Percentiles rank a stretch among this genome's conserved stretches.
Evolutionary conservation across 1,139 yeast species (phyloP).

Genomic region (Taphrina wiesneri): DNA sequence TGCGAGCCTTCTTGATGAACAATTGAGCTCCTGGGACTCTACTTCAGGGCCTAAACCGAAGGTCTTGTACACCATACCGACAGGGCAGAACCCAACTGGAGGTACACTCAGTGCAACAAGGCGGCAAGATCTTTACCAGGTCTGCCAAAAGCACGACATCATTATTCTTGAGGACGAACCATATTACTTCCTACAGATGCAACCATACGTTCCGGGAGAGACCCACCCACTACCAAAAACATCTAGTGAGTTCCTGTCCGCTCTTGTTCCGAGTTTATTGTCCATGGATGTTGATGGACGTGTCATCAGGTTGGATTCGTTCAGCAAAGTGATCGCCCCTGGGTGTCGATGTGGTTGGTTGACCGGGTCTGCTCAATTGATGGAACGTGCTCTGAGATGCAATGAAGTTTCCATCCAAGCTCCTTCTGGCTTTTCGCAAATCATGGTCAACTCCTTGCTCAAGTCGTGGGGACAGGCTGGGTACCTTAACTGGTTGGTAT

Average conservation of each 20-base stretch:
- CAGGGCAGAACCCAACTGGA: conserved; percentile 97
- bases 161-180: conserved; percentile 90
- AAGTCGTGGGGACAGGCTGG: conserved; percentile 75
- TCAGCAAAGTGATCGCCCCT: conserved; percentile 91
- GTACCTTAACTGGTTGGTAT: conserved; percentile 84
- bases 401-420: conserved; percentile 83
- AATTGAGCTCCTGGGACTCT: conserved; percentile 66
- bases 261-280: conserved; percentile 75
- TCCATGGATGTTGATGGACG: conserved; percentile 84
- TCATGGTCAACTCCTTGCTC: conserved; percentile 63
- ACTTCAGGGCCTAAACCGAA: conserved; percentile 62
- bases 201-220: conserved; percentile 46
- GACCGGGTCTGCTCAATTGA: conserved; percentile 65
- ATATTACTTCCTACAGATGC: conserved; percentile 84
- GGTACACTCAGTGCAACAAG: conserved; percentile 71
- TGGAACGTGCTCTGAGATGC: conserved; percentile 69
- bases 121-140: conserved; percentile 66
- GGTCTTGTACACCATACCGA: conserved; percentile 78
- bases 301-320: conserved; percentile 84
- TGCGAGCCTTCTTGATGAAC: conserved; percentile 66
- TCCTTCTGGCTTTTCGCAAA: conserved; percentile 79
- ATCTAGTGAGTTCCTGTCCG: conserved; percentile 60
- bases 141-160: conserved; percentile 78
- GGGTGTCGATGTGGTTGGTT: conserved; percentile 92
- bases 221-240: conserved; percentile 45